phyloP scores from a whole-genome alignment of 495 filamentous ascomycete species.

The Talaromyces liani region DNA sequence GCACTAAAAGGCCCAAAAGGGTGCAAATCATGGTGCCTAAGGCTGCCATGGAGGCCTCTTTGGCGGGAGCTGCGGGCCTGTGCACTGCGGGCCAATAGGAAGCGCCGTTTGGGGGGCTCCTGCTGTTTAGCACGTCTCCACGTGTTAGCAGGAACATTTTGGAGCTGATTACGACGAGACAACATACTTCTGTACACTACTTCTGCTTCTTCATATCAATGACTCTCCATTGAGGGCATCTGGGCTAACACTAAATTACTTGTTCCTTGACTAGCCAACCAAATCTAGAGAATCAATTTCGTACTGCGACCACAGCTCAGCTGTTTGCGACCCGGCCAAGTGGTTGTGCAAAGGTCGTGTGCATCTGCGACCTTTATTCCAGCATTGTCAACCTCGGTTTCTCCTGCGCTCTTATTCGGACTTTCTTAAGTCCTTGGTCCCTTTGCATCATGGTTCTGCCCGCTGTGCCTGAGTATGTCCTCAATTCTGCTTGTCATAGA shows the following conservation, averaged over 20 bases:
- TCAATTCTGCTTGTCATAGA: constrained; percentile 20
- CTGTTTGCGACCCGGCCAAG: not conserved
- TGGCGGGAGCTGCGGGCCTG: not conserved
- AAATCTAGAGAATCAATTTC: not conserved
- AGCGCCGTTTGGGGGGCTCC: not conserved
- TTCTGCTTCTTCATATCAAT: not conserved
- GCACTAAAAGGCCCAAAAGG: not conserved
- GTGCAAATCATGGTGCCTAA: not conserved
- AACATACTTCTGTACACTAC: not conserved
- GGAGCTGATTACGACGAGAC: constrained; percentile 1
- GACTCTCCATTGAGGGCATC: not conserved
- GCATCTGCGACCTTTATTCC: constrained; percentile 2
- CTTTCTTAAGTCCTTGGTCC: not conserved
- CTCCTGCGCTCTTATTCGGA: not conserved
- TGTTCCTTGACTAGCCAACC: not conserved
- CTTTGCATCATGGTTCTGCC: constrained; percentile 69
- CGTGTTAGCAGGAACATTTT: constrained; percentile 4
- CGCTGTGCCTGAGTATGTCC: constrained; percentile 78
- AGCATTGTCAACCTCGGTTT: not conserved
- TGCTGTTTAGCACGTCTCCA: constrained; percentile 1
- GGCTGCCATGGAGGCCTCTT: not conserved
- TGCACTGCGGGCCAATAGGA: not conserved
- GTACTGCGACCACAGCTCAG: not conserved
- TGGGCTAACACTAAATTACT: too few relatives aligned
- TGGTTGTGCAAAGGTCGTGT: not conserved